Conservation (phyloP, 345 rosid species). For the Salix caprea region DNA sequence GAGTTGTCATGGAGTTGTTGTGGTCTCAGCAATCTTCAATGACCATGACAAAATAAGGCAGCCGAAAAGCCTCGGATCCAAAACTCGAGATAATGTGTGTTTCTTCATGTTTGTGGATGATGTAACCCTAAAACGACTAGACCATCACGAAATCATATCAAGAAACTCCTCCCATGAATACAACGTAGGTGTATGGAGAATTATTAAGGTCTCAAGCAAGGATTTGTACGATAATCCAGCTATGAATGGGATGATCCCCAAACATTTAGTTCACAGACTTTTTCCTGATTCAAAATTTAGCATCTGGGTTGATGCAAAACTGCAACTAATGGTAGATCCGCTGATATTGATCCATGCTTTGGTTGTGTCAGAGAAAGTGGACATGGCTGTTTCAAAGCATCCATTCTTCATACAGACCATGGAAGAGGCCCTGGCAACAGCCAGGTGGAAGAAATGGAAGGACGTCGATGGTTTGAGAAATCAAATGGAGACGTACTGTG, state of each 20-base stretch:
- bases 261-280: constrained; percentile 69
- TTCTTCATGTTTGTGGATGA: constrained; percentile 92
- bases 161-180: constrained; percentile 20
- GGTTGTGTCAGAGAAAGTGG: constrained; percentile 43
- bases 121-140: constrained; percentile 46
- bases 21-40: constrained; percentile 81
- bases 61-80: constrained; percentile 70
- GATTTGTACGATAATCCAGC: constrained; percentile 59
- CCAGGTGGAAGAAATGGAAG: constrained; percentile 90
- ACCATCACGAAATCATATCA: constrained; percentile 40
- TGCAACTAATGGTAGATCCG: constrained; percentile 81
- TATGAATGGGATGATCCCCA: constrained; percentile 89
- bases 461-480: constrained; percentile 50
- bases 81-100: constrained; percentile 49
- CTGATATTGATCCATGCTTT: constrained; percentile 65
- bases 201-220: constrained; percentile 42
- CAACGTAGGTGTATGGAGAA: constrained; percentile 66
- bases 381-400: constrained; percentile 79
- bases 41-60: constrained; percentile 91
- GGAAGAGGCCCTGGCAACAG: constrained; percentile 97
- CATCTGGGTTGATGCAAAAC: constrained; percentile 85
- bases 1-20: constrained; percentile 62
- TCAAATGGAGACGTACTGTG: constrained; percentile 92
- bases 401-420: constrained; percentile 65
- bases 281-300: constrained; percentile 81